These are phyloP conservation scores for Inosperma sp. DNA, from an alignment of 768 basidiomycete species.

Conservation along the genomic window DNA sequence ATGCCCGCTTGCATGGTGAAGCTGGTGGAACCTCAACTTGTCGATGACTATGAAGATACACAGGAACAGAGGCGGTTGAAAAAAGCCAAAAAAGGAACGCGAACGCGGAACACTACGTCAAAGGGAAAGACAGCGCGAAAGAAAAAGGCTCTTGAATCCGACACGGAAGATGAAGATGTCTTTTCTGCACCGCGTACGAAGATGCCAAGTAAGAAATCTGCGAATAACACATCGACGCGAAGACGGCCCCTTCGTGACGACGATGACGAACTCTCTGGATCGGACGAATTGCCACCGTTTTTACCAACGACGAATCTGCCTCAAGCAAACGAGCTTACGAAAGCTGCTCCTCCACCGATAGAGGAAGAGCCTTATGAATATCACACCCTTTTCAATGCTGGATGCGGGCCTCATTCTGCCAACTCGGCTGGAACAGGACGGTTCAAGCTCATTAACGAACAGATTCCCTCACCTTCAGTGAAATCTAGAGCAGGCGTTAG, in stretches of 20 bases:
- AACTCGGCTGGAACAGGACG: neutral
- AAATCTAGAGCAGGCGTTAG: constrained; percentile 10
- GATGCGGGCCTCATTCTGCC: too few relatives aligned
- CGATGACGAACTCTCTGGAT: neutral
- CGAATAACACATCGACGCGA: neutral
- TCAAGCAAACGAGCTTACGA: too few relatives aligned
- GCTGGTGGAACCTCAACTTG: constrained; percentile 61
- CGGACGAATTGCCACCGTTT: neutral
- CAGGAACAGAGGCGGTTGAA: constrained; percentile 46
- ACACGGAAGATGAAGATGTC: neutral
- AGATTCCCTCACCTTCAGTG: neutral
- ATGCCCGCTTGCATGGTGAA: constrained; percentile 76
- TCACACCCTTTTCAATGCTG: neutral
- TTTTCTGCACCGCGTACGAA: constrained; percentile 5
- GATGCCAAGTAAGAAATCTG: neutral
- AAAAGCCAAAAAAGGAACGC: constrained; percentile 41
- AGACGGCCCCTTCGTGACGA: neutral
- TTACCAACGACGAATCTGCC: too few relatives aligned
- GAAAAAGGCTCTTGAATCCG: neutral
- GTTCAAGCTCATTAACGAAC: neutral
- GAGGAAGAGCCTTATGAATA: neutral
- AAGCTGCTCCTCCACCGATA: too few relatives aligned
- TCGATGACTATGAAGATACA: constrained; percentile 52
- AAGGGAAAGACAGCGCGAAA: constrained; percentile 2
- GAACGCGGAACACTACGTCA: neutral